Conservation (phyloP, 495 filamentous ascomycete species). For the Venustampulla echinocandica region DNA sequence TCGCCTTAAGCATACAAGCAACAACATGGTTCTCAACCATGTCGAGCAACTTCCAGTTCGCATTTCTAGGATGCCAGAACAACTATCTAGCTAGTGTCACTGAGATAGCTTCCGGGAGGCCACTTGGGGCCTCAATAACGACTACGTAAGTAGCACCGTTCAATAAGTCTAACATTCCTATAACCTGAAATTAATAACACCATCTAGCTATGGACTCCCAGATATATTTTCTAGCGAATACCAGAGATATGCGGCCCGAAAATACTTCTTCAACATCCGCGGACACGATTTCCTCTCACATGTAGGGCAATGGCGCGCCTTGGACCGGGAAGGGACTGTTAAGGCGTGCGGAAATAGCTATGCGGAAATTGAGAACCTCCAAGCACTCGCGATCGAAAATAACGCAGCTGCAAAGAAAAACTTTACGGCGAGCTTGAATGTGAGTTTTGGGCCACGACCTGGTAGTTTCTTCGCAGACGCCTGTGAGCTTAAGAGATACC, state of each 20-base stretch:
- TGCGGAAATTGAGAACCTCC: background rate
- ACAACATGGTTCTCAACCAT: too few species aligned
- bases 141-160: too few species aligned
- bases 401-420: background rate
- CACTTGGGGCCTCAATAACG: too few species aligned
- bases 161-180: too few species aligned
- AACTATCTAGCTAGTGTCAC: too few species aligned
- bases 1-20: too few species aligned
- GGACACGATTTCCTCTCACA: slow-evolving; percentile 14
- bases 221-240: background rate
- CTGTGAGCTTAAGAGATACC: slow-evolving; percentile 1
- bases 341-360: background rate
- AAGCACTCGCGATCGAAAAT: background rate
- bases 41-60: too few species aligned
- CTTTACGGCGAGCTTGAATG: background rate
- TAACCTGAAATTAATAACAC: too few species aligned
- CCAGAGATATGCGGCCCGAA: background rate
- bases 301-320: slow-evolving; percentile 1
- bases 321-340: background rate
- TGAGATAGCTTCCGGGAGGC: too few species aligned
- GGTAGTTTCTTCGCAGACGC: slow-evolving; percentile 2
- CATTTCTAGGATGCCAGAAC: too few species aligned
- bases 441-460: background rate
- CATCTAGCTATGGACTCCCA: background rate
- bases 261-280: slow-evolving; percentile 7